Evolutionary conservation across 305 asterid species (phyloP).

Genomic region (Solanum chacoense): DNA sequence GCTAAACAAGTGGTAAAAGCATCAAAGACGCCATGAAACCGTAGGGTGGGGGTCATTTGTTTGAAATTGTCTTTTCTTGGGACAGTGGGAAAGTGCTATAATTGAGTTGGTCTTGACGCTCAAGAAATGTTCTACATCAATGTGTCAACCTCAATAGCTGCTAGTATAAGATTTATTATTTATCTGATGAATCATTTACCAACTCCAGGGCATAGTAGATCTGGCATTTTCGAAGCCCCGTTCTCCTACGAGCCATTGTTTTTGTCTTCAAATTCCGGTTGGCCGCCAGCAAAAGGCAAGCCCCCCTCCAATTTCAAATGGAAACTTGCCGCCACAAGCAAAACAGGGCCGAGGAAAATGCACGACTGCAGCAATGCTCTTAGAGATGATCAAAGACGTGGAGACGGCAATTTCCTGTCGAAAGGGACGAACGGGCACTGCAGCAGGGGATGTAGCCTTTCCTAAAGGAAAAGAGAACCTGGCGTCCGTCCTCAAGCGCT

Average conservation of each 20-base stretch:
- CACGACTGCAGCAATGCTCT: conserved; percentile 60
- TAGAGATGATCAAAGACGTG: conserved; percentile 65
- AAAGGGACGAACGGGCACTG: conserved; percentile 91
- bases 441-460: conserved; percentile 98
- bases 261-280: conserved; percentile 79
- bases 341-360: conserved; percentile 64
- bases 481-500: conserved; percentile 86
- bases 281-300: conserved; percentile 52
- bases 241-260: conserved; percentile 52
- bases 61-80: background rate
- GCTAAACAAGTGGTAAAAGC: background rate
- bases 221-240: conserved; percentile 74
- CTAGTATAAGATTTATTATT: background rate
- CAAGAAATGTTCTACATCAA: background rate
- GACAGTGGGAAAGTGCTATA: background rate
- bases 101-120: background rate
- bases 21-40: background rate
- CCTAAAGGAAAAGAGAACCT: conserved; percentile 86
- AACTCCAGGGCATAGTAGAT: conserved; percentile 72
- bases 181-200: background rate
- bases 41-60: background rate
- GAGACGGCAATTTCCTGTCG: conserved; percentile 73
- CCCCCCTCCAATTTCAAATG: conserved; percentile 41
- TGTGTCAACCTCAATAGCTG: background rate
- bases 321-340: conserved; percentile 66